phyloP scores from a whole-genome alignment of 441 rosid genomes.

The Arabidopsis lyrata region DNA sequence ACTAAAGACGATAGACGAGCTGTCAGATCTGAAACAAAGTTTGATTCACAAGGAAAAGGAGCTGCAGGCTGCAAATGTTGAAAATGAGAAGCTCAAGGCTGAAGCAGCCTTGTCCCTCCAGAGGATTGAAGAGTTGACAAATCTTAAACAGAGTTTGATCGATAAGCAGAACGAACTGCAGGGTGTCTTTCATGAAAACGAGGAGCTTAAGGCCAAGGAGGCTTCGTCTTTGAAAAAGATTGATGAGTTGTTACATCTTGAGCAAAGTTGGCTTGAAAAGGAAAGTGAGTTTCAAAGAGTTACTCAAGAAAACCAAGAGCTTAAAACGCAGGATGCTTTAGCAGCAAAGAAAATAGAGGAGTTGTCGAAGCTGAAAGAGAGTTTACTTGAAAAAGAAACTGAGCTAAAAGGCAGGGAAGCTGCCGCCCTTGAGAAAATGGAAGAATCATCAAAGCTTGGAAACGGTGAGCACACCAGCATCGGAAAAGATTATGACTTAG shows the following conservation, averaged over 20 bases:
- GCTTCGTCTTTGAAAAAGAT: slow-evolving; percentile 62
- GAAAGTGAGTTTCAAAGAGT: slow-evolving; percentile 76
- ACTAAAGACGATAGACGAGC: slow-evolving; percentile 31
- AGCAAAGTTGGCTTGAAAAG: slow-evolving; percentile 72
- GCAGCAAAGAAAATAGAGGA: slow-evolving; percentile 73
- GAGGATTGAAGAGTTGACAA: slow-evolving; percentile 74
- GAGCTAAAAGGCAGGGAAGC: slow-evolving; percentile 63
- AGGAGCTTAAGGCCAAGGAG: slow-evolving; percentile 72
- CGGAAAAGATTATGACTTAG: slow-evolving; percentile 85
- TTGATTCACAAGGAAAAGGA: slow-evolving; percentile 76
- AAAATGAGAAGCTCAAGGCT: slow-evolving; percentile 70
- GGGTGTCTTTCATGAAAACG: slow-evolving; percentile 62
- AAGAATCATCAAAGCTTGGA: slow-evolving; percentile 55
- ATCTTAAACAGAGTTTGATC: slow-evolving; percentile 65
- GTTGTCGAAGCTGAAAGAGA: slow-evolving; percentile 68
- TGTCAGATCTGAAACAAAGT: slow-evolving; percentile 59
- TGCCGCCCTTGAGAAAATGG: slow-evolving; percentile 55
- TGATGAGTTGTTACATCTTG: slow-evolving; percentile 67
- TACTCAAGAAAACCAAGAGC: slow-evolving; percentile 55
- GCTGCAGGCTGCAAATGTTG: slow-evolving; percentile 61
- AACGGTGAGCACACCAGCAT: slow-evolving; percentile 74
- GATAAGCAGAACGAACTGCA: slow-evolving; percentile 84
- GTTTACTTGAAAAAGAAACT: slow-evolving; percentile 69
- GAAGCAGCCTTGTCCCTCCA: slow-evolving; percentile 59
- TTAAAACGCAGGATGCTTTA: slow-evolving; percentile 61